Conservation (phyloP, 495 filamentous ascomycete species). For the Sordaria brevicollis region DNA sequence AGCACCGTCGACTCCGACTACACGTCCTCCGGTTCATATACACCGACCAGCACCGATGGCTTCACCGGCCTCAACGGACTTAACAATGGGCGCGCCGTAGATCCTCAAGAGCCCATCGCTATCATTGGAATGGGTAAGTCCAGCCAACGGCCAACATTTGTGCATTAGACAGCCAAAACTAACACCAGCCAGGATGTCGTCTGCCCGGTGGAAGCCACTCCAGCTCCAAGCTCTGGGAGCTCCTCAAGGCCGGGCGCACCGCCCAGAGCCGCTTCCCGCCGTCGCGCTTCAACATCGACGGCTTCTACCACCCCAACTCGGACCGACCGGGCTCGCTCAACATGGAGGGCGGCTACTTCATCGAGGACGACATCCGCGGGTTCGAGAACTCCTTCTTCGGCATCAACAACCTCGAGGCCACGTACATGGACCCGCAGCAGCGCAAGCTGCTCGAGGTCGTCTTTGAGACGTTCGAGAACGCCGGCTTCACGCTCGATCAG, state of each 20-base stretch:
- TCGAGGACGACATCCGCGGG: slow-evolving; percentile 27
- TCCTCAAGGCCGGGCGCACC: slow-evolving; percentile 1
- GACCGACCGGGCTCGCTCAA: slow-evolving; percentile 29
- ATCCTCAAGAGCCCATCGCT: slow-evolving; percentile 29
- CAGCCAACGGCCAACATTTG: neutral
- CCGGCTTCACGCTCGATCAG: slow-evolving; percentile 38
- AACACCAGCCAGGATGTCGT: slow-evolving; percentile 23
- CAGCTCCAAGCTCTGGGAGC: slow-evolving; percentile 35
- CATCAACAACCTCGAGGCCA: slow-evolving; percentile 34
- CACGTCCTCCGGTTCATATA: neutral
- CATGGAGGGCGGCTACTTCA: slow-evolving; percentile 56
- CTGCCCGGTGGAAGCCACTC: slow-evolving; percentile 38
- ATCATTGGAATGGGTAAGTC: slow-evolving; percentile 35
- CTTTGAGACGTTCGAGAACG: slow-evolving; percentile 39
- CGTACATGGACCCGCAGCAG: slow-evolving; percentile 43
- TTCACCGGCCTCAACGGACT: neutral
- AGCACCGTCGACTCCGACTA: neutral
- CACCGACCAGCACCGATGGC: neutral
- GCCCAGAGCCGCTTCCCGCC: slow-evolving; percentile 31
- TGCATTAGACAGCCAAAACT: neutral
- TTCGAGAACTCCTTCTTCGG: slow-evolving; percentile 48
- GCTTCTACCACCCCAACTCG: slow-evolving; percentile 46
- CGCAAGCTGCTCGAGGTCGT: slow-evolving; percentile 37
- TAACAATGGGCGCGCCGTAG: neutral
- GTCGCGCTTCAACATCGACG: slow-evolving; percentile 50